Conservation (phyloP, 345 rosid species). For the Populus alba region DNA sequence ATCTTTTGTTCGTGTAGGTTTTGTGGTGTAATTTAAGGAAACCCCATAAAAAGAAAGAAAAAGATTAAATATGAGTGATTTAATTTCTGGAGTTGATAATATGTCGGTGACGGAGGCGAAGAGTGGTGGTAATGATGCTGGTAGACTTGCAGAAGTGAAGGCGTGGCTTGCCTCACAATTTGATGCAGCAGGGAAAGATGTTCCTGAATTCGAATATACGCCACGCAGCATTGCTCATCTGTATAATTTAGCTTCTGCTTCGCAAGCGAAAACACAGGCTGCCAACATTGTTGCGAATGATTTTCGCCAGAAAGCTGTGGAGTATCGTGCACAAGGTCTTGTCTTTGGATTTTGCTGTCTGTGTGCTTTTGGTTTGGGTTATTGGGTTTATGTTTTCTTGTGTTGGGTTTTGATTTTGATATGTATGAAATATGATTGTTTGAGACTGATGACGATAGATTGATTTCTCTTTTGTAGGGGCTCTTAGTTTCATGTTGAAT, state of each 20-base stretch:
- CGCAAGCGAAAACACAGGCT: conserved; percentile 85
- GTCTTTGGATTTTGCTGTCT: background rate
- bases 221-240: conserved; percentile 74
- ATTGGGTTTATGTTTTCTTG: background rate
- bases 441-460: background rate
- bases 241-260: conserved; percentile 67
- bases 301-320: conserved; percentile 84
- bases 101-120: conserved; percentile 40
- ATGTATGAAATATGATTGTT: background rate
- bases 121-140: conserved; percentile 47
- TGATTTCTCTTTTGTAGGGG: too few species aligned
- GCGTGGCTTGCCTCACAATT: conserved; percentile 81
- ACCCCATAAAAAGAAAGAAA: background rate
- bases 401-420: background rate
- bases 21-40: background rate
- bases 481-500: too few species aligned
- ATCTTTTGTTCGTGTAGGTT: background rate
- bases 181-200: conserved; percentile 76
- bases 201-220: conserved; percentile 80
- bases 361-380: background rate
- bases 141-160: conserved; percentile 74
- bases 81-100: conserved; percentile 29
- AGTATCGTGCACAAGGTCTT: conserved; percentile 84
- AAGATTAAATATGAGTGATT: conserved; percentile 45
- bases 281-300: conserved; percentile 84